Percentiles rank a stretch among this genome's conserved stretches.
Conservation (phyloP, 2,329 filamentous ascomycete species). For the Trichoderma oligosporum region DNA sequence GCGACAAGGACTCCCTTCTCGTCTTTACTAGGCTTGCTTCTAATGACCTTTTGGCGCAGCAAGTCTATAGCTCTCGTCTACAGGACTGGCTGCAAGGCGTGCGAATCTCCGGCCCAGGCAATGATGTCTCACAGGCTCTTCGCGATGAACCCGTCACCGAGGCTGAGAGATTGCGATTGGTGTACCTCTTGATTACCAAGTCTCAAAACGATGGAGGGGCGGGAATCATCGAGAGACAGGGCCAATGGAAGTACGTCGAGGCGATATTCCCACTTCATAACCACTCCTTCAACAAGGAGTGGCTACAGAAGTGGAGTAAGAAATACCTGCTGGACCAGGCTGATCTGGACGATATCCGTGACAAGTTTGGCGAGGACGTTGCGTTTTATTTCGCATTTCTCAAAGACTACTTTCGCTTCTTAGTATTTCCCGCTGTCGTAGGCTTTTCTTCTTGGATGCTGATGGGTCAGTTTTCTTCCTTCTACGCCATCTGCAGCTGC, state of each 20-base stretch:
- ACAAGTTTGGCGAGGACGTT: slow-evolving; percentile 77
- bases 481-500: slow-evolving; percentile 74
- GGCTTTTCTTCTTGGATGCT: slow-evolving; percentile 75
- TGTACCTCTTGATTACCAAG: slow-evolving; percentile 80
- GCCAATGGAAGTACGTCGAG: slow-evolving; percentile 69
- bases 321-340: slow-evolving; percentile 63
- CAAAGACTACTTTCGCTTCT: slow-evolving; percentile 82
- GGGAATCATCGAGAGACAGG: slow-evolving; percentile 65
- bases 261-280: slow-evolving; percentile 79
- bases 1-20: slow-evolving; percentile 69
- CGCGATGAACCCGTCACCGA: slow-evolving; percentile 75
- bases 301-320: slow-evolving; percentile 71
- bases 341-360: slow-evolving; percentile 70
- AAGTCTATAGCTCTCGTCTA: slow-evolving; percentile 81
- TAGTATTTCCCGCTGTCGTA: slow-evolving; percentile 75
- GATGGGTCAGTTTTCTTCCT: slow-evolving; percentile 76
- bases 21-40: slow-evolving; percentile 81
- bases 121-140: slow-evolving; percentile 65
- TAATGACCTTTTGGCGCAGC: slow-evolving; percentile 67
- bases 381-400: slow-evolving; percentile 96
- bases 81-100: slow-evolving; percentile 94
- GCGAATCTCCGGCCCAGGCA: slow-evolving; percentile 69
- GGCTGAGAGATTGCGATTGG: slow-evolving; percentile 80
- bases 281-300: slow-evolving; percentile 67
- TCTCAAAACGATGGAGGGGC: slow-evolving; percentile 72